These are phyloP conservation scores for Beauveria scarabaeidicola DNA, from an alignment of 2,329 filamentous ascomycete species.

Conservation along the genomic window DNA sequence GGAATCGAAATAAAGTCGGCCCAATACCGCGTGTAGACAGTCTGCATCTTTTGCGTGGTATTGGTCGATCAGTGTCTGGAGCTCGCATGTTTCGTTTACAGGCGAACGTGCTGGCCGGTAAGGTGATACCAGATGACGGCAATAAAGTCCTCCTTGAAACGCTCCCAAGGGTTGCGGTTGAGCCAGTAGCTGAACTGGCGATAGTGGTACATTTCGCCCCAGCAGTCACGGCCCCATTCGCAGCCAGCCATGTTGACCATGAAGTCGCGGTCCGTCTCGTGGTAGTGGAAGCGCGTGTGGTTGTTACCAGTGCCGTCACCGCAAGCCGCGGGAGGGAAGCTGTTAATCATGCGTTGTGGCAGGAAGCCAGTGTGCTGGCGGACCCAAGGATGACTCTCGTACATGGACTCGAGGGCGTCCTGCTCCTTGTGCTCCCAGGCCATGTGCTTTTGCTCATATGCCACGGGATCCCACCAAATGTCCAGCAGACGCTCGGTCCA, in stretches of 20 bases:
- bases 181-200: slow-evolving; percentile 84
- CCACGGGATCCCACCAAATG: slow-evolving; percentile 96
- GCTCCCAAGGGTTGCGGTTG: slow-evolving; percentile 76
- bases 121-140: slow-evolving; percentile 55
- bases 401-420: slow-evolving; percentile 87
- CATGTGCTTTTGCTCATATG: slow-evolving; percentile 98
- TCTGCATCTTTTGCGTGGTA: neutral
- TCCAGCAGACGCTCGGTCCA: slow-evolving; percentile 92
- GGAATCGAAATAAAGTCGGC: slow-evolving; percentile 11
- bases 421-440: slow-evolving; percentile 99
- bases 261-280: slow-evolving; percentile 79
- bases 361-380: slow-evolving; percentile 82
- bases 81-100: slow-evolving; percentile 26
- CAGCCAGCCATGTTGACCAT: slow-evolving; percentile 98
- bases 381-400: slow-evolving; percentile 86
- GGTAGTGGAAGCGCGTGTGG: slow-evolving; percentile 75
- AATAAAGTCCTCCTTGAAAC: slow-evolving; percentile 58
- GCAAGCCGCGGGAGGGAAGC: slow-evolving; percentile 86
- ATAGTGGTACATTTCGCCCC: slow-evolving; percentile 96
- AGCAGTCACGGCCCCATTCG: slow-evolving; percentile 93
- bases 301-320: slow-evolving; percentile 56
- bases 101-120: slow-evolving; percentile 51
- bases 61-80: slow-evolving; percentile 4
- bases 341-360: slow-evolving; percentile 86
- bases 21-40: neutral